Base-by-base conservation (phyloP, 2,329 filamentous ascomycete genomes). In the Septoria petroselini region DNA sequence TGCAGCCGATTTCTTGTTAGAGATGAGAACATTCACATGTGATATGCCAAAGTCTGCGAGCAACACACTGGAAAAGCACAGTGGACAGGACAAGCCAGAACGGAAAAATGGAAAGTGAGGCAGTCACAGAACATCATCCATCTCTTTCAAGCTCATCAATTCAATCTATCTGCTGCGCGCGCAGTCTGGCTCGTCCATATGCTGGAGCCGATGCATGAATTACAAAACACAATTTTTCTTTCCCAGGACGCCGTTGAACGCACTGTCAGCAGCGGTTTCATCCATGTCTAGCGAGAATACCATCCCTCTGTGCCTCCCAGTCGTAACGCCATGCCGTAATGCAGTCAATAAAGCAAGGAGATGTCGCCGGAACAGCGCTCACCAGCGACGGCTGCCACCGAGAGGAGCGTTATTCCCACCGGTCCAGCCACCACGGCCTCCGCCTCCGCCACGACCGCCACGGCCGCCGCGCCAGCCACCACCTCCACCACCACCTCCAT, bases 401-500 rank as follows among this genome's bases (percentile, higher is more conserved):
- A 83, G 70, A 48, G 79, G 78, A 58, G 79, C 79, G 61, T 73
- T 68, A 67, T 83, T 83, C 63, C 77, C 78, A 62, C 75, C 74
- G 66, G 77, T 79, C 68, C 73, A 81, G 57, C 76, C 73, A 46
- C 60, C 60, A 39, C 58, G 48, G 41, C 63, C 60, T 42, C 62
- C 58, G 34, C 62, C 57, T 18, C 63, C 56, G 31, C 64, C 57
- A 50, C 62, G 52, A 42, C 64, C 58, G 55, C 79, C 74, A 57
- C 78, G 75, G 59, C 79, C 70, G 60, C 83, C 77, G 64, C 85
- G 34, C 33, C 43, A 70, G 61, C 76, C 70, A 60, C 86, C 82
- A 58, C 85, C 82, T 46, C 86, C 86, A 52, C 89, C 89, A 50
- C 88, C 88, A 57, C 90, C 88, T 61, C 89, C 83, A 69, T 91